phyloP scores from a whole-genome alignment of 139 green algal species.

The Limnomonas spitsbergensis region DNA sequence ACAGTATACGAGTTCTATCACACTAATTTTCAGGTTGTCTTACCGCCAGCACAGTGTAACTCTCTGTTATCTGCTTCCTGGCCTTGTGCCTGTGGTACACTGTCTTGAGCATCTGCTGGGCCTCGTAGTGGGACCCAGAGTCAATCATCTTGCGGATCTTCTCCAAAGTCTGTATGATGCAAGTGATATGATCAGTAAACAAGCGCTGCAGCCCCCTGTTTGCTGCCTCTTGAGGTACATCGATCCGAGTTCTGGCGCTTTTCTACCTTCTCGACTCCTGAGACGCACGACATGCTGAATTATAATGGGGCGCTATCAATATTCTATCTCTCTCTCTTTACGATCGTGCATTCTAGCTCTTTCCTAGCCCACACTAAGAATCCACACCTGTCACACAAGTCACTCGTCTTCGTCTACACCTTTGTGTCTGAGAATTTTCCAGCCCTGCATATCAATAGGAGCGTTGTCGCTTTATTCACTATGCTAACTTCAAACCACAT shows the following conservation, averaged over 20 bases:
- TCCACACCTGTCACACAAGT: too few relatives aligned
- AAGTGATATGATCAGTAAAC: not conserved
- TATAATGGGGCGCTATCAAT: not conserved
- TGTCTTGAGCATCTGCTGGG: constrained; percentile 78
- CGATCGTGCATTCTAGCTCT: too few relatives aligned
- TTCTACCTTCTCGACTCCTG: constrained; percentile 10
- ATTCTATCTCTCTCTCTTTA: too few relatives aligned
- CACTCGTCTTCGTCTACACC: too few relatives aligned
- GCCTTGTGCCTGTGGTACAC: constrained; percentile 53
- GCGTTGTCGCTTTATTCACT: too few relatives aligned
- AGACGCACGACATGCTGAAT: not conserved
- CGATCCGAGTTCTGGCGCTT: not conserved
- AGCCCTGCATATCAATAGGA: too few relatives aligned
- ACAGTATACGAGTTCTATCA: too few relatives aligned
- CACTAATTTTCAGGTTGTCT: too few relatives aligned
- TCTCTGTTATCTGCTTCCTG: constrained; percentile 41
- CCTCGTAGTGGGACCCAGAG: constrained; percentile 55
- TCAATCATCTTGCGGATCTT: constrained; percentile 8
- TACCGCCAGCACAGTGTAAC: constrained; percentile 47
- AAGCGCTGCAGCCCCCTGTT: not conserved
- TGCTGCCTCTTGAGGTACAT: not conserved
- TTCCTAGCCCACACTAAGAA: too few relatives aligned
- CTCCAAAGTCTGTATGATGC: constrained; percentile 15
- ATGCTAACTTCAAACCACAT: too few relatives aligned
- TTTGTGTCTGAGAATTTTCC: too few relatives aligned